Base-by-base conservation (phyloP, 2,329 filamentous ascomycete species). In the Colletotrichum melonis region DNA sequence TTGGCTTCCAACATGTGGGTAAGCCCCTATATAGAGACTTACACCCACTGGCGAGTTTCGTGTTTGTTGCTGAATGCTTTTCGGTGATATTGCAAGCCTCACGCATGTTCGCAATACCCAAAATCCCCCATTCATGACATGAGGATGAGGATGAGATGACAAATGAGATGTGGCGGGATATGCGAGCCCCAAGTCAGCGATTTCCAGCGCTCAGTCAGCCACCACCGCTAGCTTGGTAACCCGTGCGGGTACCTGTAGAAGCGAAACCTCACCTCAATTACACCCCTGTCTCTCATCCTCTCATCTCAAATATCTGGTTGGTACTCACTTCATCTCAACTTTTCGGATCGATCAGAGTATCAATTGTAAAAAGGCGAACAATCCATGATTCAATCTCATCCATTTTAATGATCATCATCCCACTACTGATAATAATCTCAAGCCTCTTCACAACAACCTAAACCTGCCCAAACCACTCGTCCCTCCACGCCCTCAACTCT, bases 131-230 rank as follows among this genome's bases (percentile, higher is more conserved):
- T 49, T 19, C 6, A 4, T 35, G 19, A 14, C 3, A 8, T 19
- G 16, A 19, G 9, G 5, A 8, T 19, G 16, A 19, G 9, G 38
- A 42, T 42, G 38, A 14, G 16, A 57, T 65, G 52, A 46, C 52
- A 46, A 46, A 42, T 57, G 22, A 57, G 19, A 3, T 19, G 11
- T 14, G 22, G 63, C 22, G 26, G 52, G 24, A 12, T 14, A 14
- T 52, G 12, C 2, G 19, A 12, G 16, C 38, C 38, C 14, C 6
- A 28, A 14, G 30, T 42, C 57, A 46, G 57, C 46, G 8, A 63
- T 42, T 52, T 22, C n/a, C 58, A 52, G 28, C 46, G 66, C 66
- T 69, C 66, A 69, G 66, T 69, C 59, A 69, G 66, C 66, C 62
- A 19, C 32, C 49, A 42, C 49, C 26, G 8, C 49, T 26, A 24